These are phyloP conservation scores for Saturnispora serradocipensis DNA, from an alignment of 805 yeast species.

Conservation along the genomic window DNA sequence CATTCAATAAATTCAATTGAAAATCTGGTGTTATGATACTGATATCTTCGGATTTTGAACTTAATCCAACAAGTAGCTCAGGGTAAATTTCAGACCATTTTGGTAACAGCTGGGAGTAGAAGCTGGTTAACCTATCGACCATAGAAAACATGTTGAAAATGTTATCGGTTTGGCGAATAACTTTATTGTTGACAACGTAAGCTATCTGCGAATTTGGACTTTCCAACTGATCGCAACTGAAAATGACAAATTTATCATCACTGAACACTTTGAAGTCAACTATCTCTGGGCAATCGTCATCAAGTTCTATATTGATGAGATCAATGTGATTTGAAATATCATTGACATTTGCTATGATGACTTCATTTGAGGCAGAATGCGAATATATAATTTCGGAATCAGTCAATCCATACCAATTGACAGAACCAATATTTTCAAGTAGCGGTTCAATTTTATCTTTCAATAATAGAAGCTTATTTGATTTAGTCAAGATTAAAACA, in stretches of 20 bases:
- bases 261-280: slow-evolving; percentile 4
- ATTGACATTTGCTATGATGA: neutral
- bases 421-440: slow-evolving; percentile 3
- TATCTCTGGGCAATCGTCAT: slow-evolving; percentile 5
- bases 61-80: slow-evolving; percentile 38
- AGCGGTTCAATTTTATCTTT: slow-evolving; percentile 1
- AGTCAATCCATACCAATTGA: slow-evolving; percentile 10
- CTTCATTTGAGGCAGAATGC: neutral
- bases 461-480: slow-evolving; percentile 3
- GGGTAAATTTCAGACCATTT: slow-evolving; percentile 32
- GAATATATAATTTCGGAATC: slow-evolving; percentile 4
- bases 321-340: slow-evolving; percentile 1
- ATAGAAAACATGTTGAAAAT: slow-evolving; percentile 8
- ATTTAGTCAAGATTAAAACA: neutral
- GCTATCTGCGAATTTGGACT: neutral
- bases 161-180: neutral
- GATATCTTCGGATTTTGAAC: slow-evolving; percentile 59
- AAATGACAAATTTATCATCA: neutral
- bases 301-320: slow-evolving; percentile 14
- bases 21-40: slow-evolving; percentile 33
- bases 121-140: slow-evolving; percentile 24
- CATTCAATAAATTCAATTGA: slow-evolving; percentile 47
- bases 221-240: slow-evolving; percentile 4
- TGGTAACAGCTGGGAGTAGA: slow-evolving; percentile 34
- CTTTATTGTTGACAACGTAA: neutral